These are phyloP conservation scores for Aspergillus fischeri DNA, from an alignment of 2,329 filamentous ascomycete genomes.

Conservation along the genomic window DNA sequence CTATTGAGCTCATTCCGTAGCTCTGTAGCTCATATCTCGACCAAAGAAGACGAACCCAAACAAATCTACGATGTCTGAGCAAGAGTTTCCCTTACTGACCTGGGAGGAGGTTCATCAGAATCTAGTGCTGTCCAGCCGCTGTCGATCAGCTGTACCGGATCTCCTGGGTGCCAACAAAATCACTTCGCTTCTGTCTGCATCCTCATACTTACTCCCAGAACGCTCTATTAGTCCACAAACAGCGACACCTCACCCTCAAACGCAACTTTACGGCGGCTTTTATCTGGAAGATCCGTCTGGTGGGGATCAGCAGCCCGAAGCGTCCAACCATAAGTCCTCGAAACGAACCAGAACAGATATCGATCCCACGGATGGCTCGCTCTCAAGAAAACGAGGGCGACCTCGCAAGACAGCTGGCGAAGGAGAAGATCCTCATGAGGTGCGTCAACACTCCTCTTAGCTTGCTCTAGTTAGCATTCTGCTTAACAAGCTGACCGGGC, in stretches of 20 bases:
- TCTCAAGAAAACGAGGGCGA: conserved; percentile 16
- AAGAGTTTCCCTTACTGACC: background rate
- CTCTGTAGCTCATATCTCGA: background rate
- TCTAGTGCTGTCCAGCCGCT: background rate
- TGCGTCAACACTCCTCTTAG: background rate
- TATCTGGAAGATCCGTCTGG: background rate
- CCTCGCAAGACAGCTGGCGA: conserved; percentile 13
- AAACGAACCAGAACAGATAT: conserved; percentile 1
- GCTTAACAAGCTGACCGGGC: background rate
- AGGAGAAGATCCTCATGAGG: conserved; percentile 17
- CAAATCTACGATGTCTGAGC: background rate
- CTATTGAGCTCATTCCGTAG: background rate
- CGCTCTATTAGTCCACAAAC: background rate
- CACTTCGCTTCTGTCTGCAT: conserved; percentile 15
- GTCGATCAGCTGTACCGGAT: background rate
- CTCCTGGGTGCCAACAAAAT: background rate
- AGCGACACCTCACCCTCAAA: background rate
- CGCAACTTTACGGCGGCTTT: conserved; percentile 1
- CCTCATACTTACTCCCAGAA: conserved; percentile 17
- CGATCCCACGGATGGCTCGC: background rate
- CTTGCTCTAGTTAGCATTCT: background rate
- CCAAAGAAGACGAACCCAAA: background rate
- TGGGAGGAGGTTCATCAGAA: background rate
- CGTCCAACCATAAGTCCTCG: background rate
- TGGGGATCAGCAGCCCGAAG: background rate